Conservation (phyloP, 306 rosid genomes). For the Bauhinia variegata region DNA sequence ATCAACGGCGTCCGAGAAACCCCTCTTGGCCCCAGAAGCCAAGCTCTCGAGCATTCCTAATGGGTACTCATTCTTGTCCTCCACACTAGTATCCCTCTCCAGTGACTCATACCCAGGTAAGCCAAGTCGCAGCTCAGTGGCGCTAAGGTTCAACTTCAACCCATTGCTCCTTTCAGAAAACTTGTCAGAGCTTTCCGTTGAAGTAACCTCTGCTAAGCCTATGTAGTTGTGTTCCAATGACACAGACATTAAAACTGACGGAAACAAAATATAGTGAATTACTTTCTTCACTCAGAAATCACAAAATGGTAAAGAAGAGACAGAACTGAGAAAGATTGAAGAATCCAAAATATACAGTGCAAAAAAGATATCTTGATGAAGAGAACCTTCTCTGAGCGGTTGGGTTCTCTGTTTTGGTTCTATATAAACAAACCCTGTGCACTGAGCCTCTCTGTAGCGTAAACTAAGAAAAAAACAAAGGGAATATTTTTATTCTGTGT, state of each 20-base stretch:
- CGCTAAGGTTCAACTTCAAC: constrained; percentile 76
- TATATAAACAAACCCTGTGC: constrained; percentile 29
- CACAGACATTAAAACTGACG: constrained; percentile 69
- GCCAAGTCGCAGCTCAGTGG: constrained; percentile 91
- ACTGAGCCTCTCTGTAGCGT: too few species aligned
- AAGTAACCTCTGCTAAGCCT: constrained; percentile 63
- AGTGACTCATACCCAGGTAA: constrained; percentile 90
- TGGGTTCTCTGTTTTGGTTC: constrained; percentile 39
- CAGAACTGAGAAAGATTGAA: constrained; percentile 19
- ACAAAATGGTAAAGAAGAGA: constrained; percentile 32
- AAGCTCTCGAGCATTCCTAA: constrained; percentile 49
- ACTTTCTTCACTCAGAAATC: constrained; percentile 40
- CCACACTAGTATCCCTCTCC: constrained; percentile 48
- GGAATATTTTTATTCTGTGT: too few species aligned
- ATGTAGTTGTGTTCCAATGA: constrained; percentile 70
- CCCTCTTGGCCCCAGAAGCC: constrained; percentile 83
- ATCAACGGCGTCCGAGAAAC: constrained; percentile 84
- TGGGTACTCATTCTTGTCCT: constrained; percentile 37
- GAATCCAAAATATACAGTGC: constrained; percentile 38
- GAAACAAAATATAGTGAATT: background rate
- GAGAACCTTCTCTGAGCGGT: constrained; percentile 48
- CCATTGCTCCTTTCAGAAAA: constrained; percentile 43
- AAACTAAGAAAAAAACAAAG: too few species aligned
- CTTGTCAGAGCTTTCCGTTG: constrained; percentile 66
- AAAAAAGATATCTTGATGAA: constrained; percentile 30